Evolutionary conservation across 768 basidiomycete genomes (phyloP), one percentile per base, ranked within the genome.

Genomic region (Scleroderma citrinum): DNA sequence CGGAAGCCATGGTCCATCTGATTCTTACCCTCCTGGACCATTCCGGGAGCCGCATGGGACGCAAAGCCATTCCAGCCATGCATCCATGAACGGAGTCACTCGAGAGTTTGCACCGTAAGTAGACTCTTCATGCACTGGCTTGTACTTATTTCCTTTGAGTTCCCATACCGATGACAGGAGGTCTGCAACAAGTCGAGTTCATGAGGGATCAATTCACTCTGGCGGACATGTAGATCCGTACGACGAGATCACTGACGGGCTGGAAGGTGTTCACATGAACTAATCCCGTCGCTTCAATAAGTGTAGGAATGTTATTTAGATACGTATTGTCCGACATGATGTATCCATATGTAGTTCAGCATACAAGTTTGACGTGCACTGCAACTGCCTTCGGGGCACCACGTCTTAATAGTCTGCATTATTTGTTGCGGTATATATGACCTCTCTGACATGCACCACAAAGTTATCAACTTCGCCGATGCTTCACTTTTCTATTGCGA

Each of bases 21-120:
- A 66, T 21, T 37, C 42, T 11, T 24, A 49, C 21, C 2, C 46
- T 19, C 65, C 65, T 41, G 16, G 43, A 24, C 21, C 64, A 32
- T 64, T 62, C 41, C 60, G 59, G 50, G 57, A 56, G 41, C 59
- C 67, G 2, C 66, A 67, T 17, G 56, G 67, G 50, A 14, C 57
- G 17, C 41, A 61, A 47, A 55, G 43, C 17, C 56, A 62, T 45
- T 12, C 52, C 2, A 48, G 50, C 45, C 62, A 62, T 23, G 24
- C 53, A 29, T 39, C 59, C 44, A 34, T 55, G 24, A 55, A 55
- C 16, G 56, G 53, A 50, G 37, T 35, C 13, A 43, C 48, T 21
- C 52, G 56, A 8, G 56, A 56, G 31, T 56, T 55, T 23, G 0
- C 55, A 24, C 47, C 43, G 65, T 67, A 49, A 56, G 65, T 32